phyloP scores from a whole-genome alignment of 805 yeast species.

The Barnettozyma pratensis region DNA sequence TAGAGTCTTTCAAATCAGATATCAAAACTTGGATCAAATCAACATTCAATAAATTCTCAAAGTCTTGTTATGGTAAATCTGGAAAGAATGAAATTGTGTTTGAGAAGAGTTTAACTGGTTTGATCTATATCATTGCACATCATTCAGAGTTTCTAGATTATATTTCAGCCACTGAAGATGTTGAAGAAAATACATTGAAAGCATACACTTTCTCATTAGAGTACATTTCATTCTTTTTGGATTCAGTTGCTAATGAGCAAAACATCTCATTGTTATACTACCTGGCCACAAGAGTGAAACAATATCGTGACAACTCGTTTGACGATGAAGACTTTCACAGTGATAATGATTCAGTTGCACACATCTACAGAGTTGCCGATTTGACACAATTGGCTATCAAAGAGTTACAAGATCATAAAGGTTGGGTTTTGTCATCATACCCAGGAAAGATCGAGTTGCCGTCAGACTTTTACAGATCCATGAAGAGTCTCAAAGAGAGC shows the following conservation, averaged over 20 bases:
- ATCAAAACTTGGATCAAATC: conserved; percentile 71
- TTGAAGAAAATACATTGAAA: conserved; percentile 28
- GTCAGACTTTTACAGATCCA: conserved; percentile 62
- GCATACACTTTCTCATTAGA: conserved; percentile 52
- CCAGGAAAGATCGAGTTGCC: conserved; percentile 74
- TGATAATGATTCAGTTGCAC: conserved; percentile 26
- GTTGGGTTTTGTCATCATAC: conserved; percentile 74
- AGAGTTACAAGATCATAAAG: conserved; percentile 48
- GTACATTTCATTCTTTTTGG: conserved; percentile 56
- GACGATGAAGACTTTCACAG: conserved; percentile 29
- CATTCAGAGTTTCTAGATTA: conserved; percentile 58
- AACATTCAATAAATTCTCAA: conserved; percentile 31
- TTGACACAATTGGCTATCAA: conserved; percentile 62
- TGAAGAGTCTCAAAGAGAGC: conserved; percentile 52
- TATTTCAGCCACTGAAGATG: conserved; percentile 26
- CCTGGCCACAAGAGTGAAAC: conserved; percentile 73
- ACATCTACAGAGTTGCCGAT: conserved; percentile 67
- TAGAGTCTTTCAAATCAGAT: conserved; percentile 39
- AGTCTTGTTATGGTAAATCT: conserved; percentile 18
- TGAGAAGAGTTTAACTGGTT: conserved; percentile 63
- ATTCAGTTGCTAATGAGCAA: conserved; percentile 52
- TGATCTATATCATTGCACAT: conserved; percentile 68
- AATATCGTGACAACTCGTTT: conserved; percentile 55
- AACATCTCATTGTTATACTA: conserved; percentile 73
- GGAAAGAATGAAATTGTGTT: conserved; percentile 41